Conservation (phyloP, 2,329 filamentous ascomycete genomes). For the Coleophoma eucalyptorum region DNA sequence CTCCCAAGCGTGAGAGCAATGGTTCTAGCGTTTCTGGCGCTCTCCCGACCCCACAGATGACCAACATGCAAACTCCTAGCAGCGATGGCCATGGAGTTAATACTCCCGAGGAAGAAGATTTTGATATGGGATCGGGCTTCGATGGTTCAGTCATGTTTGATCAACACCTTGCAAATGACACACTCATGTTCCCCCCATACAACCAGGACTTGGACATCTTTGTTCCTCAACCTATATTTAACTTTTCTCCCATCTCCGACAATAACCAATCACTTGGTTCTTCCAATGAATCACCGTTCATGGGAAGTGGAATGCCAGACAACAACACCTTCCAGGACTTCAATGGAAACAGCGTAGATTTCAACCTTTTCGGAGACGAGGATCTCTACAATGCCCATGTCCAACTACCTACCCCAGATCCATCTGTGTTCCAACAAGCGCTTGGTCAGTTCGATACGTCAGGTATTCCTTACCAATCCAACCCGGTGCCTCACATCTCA, state of each 20-base stretch:
- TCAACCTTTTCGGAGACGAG: constrained; percentile 53
- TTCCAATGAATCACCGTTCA: constrained; percentile 25
- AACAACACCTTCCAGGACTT: constrained; percentile 59
- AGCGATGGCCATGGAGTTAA: constrained; percentile 34
- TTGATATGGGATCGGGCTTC: constrained; percentile 11
- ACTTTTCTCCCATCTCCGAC: constrained; percentile 25
- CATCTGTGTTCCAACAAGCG: constrained; percentile 34
- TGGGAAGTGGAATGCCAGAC: constrained; percentile 38
- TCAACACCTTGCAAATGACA: background rate
- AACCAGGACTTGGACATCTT: background rate
- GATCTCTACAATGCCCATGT: constrained; percentile 58
- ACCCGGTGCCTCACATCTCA: constrained; percentile 54
- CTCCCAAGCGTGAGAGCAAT: constrained; percentile 39
- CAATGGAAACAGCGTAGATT: constrained; percentile 39
- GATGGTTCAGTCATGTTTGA: constrained; percentile 19
- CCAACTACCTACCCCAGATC: constrained; percentile 48
- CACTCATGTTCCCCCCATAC: background rate
- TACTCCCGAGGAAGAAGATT: constrained; percentile 22
- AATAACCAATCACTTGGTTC: constrained; percentile 14
- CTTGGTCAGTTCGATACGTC: constrained; percentile 20
- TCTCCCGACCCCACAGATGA: constrained; percentile 57
- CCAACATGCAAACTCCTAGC: constrained; percentile 53
- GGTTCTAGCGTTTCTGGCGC: constrained; percentile 29
- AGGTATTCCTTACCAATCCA: constrained; percentile 21
- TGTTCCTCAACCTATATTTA: constrained; percentile 15